Evolutionary conservation across 2,329 filamentous ascomycete species (phyloP).

Genomic region (Sarocladium oryzae): DNA sequence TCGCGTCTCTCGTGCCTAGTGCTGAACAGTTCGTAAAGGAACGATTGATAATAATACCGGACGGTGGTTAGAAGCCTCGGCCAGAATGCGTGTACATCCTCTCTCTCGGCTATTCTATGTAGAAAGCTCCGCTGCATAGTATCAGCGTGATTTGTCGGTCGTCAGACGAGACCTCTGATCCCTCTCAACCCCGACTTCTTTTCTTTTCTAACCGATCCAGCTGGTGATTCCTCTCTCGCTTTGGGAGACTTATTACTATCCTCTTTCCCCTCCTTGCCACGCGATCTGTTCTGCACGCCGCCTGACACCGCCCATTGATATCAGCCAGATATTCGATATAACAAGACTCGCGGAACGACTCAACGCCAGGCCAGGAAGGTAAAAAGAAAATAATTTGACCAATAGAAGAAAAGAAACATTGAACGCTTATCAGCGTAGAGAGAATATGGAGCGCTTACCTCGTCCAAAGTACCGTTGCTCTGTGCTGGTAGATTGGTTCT

Average conservation of each 20-base stretch:
- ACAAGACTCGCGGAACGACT: not conserved
- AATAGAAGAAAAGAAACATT: too few relatives aligned
- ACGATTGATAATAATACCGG: too few relatives aligned
- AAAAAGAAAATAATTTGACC: too few relatives aligned
- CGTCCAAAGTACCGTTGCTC: slow-evolving; percentile 39
- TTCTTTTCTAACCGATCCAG: slow-evolving; percentile 28
- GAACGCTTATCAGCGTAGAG: too few relatives aligned
- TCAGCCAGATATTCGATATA: not conserved
- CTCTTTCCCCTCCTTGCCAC: slow-evolving; percentile 30
- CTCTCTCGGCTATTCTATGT: not conserved
- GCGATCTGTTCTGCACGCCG: slow-evolving; percentile 39
- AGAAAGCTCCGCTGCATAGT: not conserved
- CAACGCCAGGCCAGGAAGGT: too few relatives aligned
- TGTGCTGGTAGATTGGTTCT: slow-evolving; percentile 23
- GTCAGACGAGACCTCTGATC: slow-evolving; percentile 30
- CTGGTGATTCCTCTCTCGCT: slow-evolving; percentile 32
- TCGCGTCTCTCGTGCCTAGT: too few relatives aligned
- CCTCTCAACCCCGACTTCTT: slow-evolving; percentile 32
- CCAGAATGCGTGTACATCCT: too few relatives aligned
- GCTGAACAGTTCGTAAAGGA: too few relatives aligned
- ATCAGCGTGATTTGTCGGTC: too few relatives aligned
- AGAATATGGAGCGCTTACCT: slow-evolving; percentile 28
- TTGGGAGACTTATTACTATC: slow-evolving; percentile 35
- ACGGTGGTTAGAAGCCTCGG: too few relatives aligned
- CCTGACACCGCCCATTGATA: slow-evolving; percentile 23